A percentile compares a stretch with the other conserved stretches of the same genome.
These are phyloP conservation scores for Bretschneidera sinensis DNA, from an alignment of 345 rosid genomes.

Conservation along the genomic window DNA sequence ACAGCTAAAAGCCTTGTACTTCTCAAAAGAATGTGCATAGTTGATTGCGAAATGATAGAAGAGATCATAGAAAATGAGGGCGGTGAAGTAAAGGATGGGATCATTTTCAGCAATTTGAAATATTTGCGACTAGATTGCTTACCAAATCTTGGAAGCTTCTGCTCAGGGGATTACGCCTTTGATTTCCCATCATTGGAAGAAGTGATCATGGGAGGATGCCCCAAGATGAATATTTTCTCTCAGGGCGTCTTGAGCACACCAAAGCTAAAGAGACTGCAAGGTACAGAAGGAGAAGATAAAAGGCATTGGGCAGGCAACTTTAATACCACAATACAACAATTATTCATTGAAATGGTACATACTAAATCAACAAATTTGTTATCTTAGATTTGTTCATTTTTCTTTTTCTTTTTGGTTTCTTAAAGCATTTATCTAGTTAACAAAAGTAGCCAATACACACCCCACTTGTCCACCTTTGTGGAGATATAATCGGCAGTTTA, in stretches of 20 bases:
- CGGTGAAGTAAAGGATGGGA: constrained; percentile 6
- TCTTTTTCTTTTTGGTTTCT: too few species aligned
- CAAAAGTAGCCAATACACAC: too few species aligned
- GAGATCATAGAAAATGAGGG: constrained; percentile 7
- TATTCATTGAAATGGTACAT: neutral
- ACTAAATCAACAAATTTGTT: neutral
- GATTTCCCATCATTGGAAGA: constrained; percentile 14
- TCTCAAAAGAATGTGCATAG: constrained; percentile 13
- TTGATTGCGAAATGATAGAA: constrained; percentile 12
- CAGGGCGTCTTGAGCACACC: constrained; percentile 18
- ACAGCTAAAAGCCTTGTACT: constrained; percentile 15
- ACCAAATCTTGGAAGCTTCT: constrained; percentile 15
- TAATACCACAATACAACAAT: neutral
- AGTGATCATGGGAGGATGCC: constrained; percentile 12
- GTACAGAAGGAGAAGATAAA: neutral
- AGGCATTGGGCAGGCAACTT: constrained; percentile 4
- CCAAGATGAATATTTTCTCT: constrained; percentile 12
- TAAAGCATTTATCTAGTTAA: too few species aligned
- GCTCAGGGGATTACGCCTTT: constrained; percentile 3
- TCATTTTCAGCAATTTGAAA: constrained; percentile 12
- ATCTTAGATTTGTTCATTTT: too few species aligned
- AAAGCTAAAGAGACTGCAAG: constrained; percentile 7
- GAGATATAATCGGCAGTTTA: too few species aligned
- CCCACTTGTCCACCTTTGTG: too few species aligned
- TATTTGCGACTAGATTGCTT: constrained; percentile 11